A percentile compares a stretch with the other conserved stretches of the same genome.
Evolutionary conservation across 78 protist species (phyloP).

Genomic region (slime mould (Dictyostelium discoideum)): DNA sequence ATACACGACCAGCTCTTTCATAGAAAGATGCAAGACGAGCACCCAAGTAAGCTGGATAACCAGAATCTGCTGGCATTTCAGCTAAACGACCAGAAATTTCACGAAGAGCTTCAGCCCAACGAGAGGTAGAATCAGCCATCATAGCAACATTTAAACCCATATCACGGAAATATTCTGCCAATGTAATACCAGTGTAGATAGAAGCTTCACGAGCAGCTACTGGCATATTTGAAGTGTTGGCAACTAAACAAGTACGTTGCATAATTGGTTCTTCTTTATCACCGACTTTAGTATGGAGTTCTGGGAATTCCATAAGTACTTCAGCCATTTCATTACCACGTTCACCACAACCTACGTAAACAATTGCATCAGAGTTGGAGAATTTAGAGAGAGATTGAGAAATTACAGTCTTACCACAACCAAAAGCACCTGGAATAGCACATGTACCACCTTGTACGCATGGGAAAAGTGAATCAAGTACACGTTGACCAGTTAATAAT

Average conservation of each 20-base stretch:
- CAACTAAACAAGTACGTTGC: slow-evolving; percentile 99
- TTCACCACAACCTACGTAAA: slow-evolving; percentile 99
- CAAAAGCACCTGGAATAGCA: slow-evolving; percentile 99
- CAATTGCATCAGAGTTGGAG: slow-evolving; percentile 99
- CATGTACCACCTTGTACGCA: slow-evolving; percentile 99
- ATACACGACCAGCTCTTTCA: slow-evolving; percentile 98
- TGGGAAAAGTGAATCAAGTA: slow-evolving; percentile 99
- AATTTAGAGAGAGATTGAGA: slow-evolving; percentile 99
- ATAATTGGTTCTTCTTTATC: slow-evolving; percentile 96
- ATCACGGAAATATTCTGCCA: slow-evolving; percentile 99
- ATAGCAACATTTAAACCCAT: slow-evolving; percentile 99
- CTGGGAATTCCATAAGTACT: slow-evolving; percentile 99
- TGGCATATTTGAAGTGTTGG: slow-evolving; percentile 99
- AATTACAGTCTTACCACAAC: slow-evolving; percentile 99
- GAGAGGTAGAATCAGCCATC: slow-evolving; percentile 99
- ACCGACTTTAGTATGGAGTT: slow-evolving; percentile 70
- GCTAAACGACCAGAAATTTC: slow-evolving; percentile 99
- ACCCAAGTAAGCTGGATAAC: slow-evolving; percentile 99
- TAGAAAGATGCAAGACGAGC: slow-evolving; percentile 99
- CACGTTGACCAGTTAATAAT: slow-evolving; percentile 98
- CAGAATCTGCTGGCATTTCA: slow-evolving; percentile 99
- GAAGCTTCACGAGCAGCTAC: slow-evolving; percentile 99
- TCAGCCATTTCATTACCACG: slow-evolving; percentile 99
- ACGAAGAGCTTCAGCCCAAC: slow-evolving; percentile 99
- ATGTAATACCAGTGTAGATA: slow-evolving; percentile 99